phyloP scores from a whole-genome alignment of 306 rosid genomes.

The Glycine tomentella region DNA sequence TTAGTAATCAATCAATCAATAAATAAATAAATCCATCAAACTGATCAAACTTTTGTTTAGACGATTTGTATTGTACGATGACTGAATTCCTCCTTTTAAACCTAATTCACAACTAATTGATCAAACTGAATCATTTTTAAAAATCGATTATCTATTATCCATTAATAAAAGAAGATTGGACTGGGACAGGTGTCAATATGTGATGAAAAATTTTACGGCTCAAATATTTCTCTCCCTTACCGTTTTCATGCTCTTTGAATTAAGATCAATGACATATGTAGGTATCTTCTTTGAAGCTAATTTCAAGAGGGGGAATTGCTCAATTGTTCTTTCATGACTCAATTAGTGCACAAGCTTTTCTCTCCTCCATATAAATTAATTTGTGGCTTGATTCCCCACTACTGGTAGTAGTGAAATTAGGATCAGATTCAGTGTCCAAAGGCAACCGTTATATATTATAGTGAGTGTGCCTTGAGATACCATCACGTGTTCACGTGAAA shows the following conservation, averaged over 20 bases:
- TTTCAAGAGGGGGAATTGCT: neutral
- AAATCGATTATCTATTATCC: neutral
- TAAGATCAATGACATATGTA: too few species aligned
- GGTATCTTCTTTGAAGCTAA: neutral
- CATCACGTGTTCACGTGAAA: constrained; percentile 33
- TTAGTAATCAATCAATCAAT: too few species aligned
- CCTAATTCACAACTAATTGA: neutral
- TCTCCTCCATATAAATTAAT: neutral
- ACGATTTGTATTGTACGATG: too few species aligned
- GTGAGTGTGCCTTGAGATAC: constrained; percentile 5
- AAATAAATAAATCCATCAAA: too few species aligned
- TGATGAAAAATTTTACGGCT: too few species aligned
- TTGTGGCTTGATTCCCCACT: constrained; percentile 3
- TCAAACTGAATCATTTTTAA: neutral
- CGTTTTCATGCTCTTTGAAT: too few species aligned
- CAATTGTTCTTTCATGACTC: neutral
- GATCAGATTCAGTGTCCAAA: constrained; percentile 25
- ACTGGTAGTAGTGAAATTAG: constrained; percentile 7
- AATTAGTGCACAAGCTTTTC: neutral
- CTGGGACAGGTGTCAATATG: too few species aligned
- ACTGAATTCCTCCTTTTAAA: neutral
- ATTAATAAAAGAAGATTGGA: too few species aligned
- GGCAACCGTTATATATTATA: neutral
- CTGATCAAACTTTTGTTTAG: neutral
- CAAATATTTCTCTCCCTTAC: too few species aligned